Percentiles rank a stretch among this genome's conserved stretches.
These are phyloP conservation scores for Taxawa tesnikishii DNA, from an alignment of 2,329 filamentous ascomycete species.

Conservation along the genomic window DNA sequence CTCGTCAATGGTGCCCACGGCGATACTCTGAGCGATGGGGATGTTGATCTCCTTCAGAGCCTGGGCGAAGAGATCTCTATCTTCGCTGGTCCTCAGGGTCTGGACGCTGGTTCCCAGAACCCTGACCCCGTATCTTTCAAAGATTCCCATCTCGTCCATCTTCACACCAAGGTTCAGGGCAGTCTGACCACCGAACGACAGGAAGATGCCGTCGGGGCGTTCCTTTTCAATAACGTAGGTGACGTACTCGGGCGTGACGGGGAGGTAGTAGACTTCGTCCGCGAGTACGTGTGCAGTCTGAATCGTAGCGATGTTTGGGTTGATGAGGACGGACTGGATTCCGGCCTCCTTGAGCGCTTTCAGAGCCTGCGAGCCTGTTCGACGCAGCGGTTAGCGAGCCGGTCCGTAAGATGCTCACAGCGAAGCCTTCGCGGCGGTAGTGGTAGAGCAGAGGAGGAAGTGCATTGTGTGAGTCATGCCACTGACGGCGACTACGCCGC, in stretches of 20 bases:
- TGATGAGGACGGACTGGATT: conserved; percentile 83
- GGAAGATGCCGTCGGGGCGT: conserved; percentile 89
- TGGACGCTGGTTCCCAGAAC: conserved; percentile 91
- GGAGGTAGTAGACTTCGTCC: conserved; percentile 96
- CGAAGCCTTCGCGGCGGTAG: too few species aligned
- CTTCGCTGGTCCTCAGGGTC: conserved; percentile 88
- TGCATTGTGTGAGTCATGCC: too few species aligned
- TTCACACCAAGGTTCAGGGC: conserved; percentile 92
- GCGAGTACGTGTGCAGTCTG: conserved; percentile 93
- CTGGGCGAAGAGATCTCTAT: conserved; percentile 91
- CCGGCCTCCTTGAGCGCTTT: conserved; percentile 95
- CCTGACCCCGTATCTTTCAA: conserved; percentile 89
- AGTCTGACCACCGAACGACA: conserved; percentile 95
- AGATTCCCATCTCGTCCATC: conserved; percentile 92
- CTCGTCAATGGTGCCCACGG: conserved; percentile 82
- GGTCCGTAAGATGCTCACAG: neutral
- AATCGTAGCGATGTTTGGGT: conserved; percentile 97
- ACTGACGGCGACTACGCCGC: too few species aligned
- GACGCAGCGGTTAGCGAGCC: neutral
- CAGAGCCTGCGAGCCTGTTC: conserved; percentile 88
- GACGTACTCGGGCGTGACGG: conserved; percentile 95
- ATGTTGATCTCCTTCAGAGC: conserved; percentile 95
- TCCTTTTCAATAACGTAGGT: conserved; percentile 95
- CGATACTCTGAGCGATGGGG: conserved; percentile 91
- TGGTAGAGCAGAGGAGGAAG: too few species aligned